Evolutionary conservation across 139 green algal genomes (phyloP).

Genomic region (Marvania coccoides): DNA sequence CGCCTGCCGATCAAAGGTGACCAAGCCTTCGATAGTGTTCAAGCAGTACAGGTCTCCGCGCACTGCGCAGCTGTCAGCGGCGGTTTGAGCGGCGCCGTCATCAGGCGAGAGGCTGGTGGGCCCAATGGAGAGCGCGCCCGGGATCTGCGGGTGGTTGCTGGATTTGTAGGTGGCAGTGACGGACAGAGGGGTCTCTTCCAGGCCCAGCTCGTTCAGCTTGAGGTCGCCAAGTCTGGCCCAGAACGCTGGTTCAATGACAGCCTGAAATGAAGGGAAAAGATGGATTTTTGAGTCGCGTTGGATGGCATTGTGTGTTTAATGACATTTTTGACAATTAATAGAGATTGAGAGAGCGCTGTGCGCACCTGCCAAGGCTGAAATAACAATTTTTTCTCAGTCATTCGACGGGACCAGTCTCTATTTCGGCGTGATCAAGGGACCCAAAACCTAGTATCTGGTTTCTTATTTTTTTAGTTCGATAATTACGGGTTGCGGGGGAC

Average conservation of each 20-base stretch:
- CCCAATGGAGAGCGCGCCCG: conserved; percentile 2
- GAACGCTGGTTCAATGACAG: conserved; percentile 69
- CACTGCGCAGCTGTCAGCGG: not conserved
- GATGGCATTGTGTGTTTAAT: no score
- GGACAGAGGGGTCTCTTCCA: conserved; percentile 42
- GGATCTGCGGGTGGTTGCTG: conserved; percentile 2
- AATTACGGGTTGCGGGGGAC: no score
- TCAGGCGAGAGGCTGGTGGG: not conserved
- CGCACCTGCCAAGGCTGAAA: not conserved
- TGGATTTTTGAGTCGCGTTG: no score
- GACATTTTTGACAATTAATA: no score
- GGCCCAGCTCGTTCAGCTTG: conserved; percentile 56
- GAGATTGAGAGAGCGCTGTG: no score
- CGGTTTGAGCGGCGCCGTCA: not conserved
- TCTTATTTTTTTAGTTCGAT: no score
- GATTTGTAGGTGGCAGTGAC: conserved; percentile 17
- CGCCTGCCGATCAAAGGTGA: conserved; percentile 27
- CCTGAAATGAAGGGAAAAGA: conserved; percentile 49
- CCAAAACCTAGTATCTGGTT: no score
- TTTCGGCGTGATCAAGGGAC: no score
- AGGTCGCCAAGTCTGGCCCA: conserved; percentile 61
- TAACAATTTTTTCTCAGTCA: not conserved
- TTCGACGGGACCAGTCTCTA: no score
- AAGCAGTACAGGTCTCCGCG: conserved; percentile 40
- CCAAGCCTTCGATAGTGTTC: conserved; percentile 77